phyloP scores from a whole-genome alignment of 345 rosid genomes.

The Linum usitatissimum region DNA sequence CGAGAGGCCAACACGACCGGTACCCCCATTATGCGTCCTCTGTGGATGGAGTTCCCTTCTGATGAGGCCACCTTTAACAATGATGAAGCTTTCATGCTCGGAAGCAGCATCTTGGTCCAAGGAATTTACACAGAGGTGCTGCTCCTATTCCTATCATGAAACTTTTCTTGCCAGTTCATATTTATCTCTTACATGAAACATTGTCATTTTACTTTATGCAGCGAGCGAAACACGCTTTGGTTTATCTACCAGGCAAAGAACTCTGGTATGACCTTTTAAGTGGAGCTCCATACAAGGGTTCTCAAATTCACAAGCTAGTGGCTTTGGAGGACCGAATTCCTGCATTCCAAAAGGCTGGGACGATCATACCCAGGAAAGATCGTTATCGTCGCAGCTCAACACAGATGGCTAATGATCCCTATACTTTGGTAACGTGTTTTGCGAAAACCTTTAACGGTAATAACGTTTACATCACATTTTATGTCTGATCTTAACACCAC shows the following conservation, averaged over 20 bases:
- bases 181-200: background rate
- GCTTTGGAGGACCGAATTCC: constrained; percentile 81
- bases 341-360: constrained; percentile 94
- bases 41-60: constrained; percentile 99
- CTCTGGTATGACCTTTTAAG: constrained; percentile 80
- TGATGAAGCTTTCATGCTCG: constrained; percentile 98
- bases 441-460: background rate
- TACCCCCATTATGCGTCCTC: constrained; percentile 72
- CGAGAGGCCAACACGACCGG: constrained; percentile 91
- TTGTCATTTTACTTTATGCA: constrained; percentile 17
- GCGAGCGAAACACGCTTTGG: constrained; percentile 60
- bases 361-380: constrained; percentile 84
- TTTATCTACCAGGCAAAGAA: constrained; percentile 86
- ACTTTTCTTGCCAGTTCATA: constrained; percentile 2
- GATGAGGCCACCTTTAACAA: constrained; percentile 75
- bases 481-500: background rate
- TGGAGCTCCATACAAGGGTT: constrained; percentile 56
- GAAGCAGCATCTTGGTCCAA: constrained; percentile 79
- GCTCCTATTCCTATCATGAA: background rate
- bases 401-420: constrained; percentile 92
- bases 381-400: constrained; percentile 86
- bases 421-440: constrained; percentile 58
- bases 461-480: background rate
- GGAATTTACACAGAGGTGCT: constrained; percentile 83
- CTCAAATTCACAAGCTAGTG: constrained; percentile 55